phyloP scores from a whole-genome alignment of 768 basidiomycete species.

The Polyporus arcularius region DNA sequence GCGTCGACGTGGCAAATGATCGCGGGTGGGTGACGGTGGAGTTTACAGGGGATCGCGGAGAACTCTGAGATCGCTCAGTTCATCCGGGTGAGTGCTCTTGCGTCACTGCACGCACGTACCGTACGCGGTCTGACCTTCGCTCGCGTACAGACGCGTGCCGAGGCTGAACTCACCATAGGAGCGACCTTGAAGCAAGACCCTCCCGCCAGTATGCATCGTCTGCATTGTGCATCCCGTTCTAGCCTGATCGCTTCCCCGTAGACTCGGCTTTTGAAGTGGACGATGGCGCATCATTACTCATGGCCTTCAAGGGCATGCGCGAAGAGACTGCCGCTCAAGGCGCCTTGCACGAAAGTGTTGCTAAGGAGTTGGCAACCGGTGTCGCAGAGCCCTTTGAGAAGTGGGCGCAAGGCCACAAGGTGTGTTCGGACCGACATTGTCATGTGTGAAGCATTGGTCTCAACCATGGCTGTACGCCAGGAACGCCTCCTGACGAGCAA shows the following conservation, averaged over 20 bases:
- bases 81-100: conserved; percentile 63
- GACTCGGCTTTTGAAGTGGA: conserved; percentile 74
- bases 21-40: conserved; percentile 19
- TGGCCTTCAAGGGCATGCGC: conserved; percentile 80
- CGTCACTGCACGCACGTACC: not conserved
- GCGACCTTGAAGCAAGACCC: conserved; percentile 52
- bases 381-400: conserved; percentile 80
- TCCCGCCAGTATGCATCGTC: conserved; percentile 44
- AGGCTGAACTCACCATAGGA: conserved; percentile 68
- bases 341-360: conserved; percentile 68
- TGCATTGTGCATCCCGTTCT: not conserved
- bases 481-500: conserved; percentile 56
- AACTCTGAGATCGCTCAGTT: conserved; percentile 83
- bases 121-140: not conserved
- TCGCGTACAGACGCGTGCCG: conserved; percentile 64
- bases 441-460: not conserved
- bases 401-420: conserved; percentile 80
- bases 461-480: conserved; percentile 34
- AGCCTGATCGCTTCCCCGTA: conserved; percentile 22
- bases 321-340: conserved; percentile 72
- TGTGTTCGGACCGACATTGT: conserved; percentile 25
- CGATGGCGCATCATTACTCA: conserved; percentile 80
- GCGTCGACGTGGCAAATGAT: not conserved
- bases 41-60: conserved; percentile 70
- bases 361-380: conserved; percentile 71